These are phyloP conservation scores for Filobasidium uniguttulatum DNA, from an alignment of 1,284 basidiomycete species.

Conservation along the genomic window DNA sequence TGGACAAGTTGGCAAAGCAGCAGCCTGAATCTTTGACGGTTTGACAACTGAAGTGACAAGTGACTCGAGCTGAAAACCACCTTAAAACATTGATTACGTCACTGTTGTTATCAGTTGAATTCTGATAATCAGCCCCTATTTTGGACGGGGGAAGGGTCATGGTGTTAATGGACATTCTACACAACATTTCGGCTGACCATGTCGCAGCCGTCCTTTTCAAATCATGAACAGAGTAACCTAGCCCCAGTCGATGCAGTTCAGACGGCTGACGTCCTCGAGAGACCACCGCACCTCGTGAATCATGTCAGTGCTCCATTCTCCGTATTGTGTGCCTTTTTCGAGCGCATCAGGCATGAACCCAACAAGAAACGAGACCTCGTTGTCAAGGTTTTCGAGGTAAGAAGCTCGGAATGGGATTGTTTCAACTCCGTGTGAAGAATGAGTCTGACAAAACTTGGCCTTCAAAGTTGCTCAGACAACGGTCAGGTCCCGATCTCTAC, in stretches of 20 bases:
- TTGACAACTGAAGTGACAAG: too few species aligned
- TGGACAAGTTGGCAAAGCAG: not conserved
- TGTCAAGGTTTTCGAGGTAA: slow-evolving; percentile 24
- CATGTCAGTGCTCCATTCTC: slow-evolving; percentile 33
- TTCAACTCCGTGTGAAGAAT: not conserved
- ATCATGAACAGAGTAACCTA: too few species aligned
- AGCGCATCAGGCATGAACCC: slow-evolving; percentile 29
- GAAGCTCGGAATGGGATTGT: slow-evolving; percentile 2
- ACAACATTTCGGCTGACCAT: too few species aligned
- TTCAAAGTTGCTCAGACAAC: slow-evolving; percentile 18
- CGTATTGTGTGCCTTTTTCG: slow-evolving; percentile 32
- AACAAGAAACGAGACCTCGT: slow-evolving; percentile 28
- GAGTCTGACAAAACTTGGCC: slow-evolving; percentile 11
- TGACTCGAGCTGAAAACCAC: too few species aligned
- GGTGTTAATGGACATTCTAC: too few species aligned
- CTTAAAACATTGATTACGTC: too few species aligned
- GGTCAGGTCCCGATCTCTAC: slow-evolving; percentile 40
- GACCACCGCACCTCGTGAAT: slow-evolving; percentile 34
- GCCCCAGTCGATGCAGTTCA: too few species aligned
- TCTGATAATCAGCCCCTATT: too few species aligned
- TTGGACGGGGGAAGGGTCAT: too few species aligned
- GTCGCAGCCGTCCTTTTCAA: too few species aligned
- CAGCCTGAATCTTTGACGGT: too few species aligned
- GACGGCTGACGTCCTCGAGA: slow-evolving; percentile 24
- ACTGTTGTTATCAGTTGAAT: too few species aligned